phyloP scores from a whole-genome alignment of 345 rosid species.

The Heritiera littoralis region DNA sequence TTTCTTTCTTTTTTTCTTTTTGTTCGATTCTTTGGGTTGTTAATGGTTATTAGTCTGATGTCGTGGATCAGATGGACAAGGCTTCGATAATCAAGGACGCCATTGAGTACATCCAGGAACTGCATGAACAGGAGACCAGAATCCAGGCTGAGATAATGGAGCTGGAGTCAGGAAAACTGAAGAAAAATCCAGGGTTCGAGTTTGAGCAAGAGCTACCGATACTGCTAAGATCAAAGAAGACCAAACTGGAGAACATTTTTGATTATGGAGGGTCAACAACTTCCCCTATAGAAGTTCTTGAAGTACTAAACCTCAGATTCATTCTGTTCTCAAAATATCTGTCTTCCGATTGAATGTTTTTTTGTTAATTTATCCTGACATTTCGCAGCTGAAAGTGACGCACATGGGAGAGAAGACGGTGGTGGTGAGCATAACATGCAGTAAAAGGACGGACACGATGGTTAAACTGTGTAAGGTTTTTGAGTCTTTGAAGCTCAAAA shows the following conservation, averaged over 20 bases:
- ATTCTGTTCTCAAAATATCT: neutral
- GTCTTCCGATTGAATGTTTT: neutral
- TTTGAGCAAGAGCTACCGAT: constrained; percentile 60
- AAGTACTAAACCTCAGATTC: constrained; percentile 19
- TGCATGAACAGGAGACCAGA: constrained; percentile 73
- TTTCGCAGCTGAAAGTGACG: constrained; percentile 60
- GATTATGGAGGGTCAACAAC: constrained; percentile 41
- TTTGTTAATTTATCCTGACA: neutral
- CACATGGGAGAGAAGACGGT: constrained; percentile 68
- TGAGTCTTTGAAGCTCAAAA: constrained; percentile 74
- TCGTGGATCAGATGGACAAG: constrained; percentile 74
- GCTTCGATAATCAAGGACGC: constrained; percentile 96
- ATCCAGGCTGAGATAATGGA: constrained; percentile 67
- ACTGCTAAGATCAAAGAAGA: constrained; percentile 70
- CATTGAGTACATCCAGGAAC: constrained; percentile 75
- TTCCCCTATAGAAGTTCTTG: constrained; percentile 66
- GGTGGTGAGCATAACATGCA: constrained; percentile 78
- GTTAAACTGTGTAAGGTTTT: constrained; percentile 80
- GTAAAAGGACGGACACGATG: constrained; percentile 78
- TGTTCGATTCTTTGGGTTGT: neutral
- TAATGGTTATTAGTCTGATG: neutral
- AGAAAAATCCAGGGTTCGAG: constrained; percentile 41
- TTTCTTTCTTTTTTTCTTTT: neutral
- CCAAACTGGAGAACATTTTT: constrained; percentile 45
- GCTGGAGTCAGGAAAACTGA: constrained; percentile 57